Conservation (phyloP, 192 early-diverging fungal species). For the Entophlyctis luteolus region DNA sequence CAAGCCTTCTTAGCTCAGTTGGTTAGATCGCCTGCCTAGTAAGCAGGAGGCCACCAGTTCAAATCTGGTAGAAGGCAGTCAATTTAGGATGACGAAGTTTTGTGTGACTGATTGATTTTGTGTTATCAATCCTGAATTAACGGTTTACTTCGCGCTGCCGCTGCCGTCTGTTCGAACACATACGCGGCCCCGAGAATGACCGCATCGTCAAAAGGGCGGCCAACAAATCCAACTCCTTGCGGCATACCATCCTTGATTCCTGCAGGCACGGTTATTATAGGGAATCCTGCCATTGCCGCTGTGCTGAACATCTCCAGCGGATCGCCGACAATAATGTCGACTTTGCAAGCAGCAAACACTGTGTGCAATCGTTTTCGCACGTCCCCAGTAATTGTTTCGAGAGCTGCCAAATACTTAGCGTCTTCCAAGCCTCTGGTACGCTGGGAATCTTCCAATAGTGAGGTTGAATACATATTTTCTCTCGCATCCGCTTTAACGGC, state of each 20-base stretch:
- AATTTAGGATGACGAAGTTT: too few relatives aligned
- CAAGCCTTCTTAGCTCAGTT: too few relatives aligned
- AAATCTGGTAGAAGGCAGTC: too few relatives aligned
- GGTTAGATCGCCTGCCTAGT: too few relatives aligned
- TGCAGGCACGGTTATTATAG: conserved; percentile 6
- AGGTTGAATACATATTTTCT: background rate
- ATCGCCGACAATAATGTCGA: background rate
- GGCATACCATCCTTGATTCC: background rate
- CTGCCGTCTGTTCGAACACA: background rate
- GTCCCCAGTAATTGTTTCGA: too few relatives aligned
- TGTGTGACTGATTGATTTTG: too few relatives aligned
- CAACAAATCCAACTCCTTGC: background rate
- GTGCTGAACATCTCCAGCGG: background rate
- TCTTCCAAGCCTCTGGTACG: background rate
- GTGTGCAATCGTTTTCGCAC: too few relatives aligned
- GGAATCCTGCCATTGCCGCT: conserved; percentile 2
- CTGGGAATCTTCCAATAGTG: background rate
- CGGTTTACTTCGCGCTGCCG: too few relatives aligned
- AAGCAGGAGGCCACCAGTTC: too few relatives aligned
- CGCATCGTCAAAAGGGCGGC: background rate
- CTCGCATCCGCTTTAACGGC: background rate
- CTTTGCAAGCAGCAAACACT: background rate
- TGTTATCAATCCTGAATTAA: too few relatives aligned
- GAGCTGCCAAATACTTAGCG: background rate
- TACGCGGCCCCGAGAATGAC: background rate